Percentiles rank a stretch among this genome's conserved stretches.
Evolutionary conservation across 352 stramenopile genomes (phyloP).

Genomic region (Phytophthora tubulina): DNA sequence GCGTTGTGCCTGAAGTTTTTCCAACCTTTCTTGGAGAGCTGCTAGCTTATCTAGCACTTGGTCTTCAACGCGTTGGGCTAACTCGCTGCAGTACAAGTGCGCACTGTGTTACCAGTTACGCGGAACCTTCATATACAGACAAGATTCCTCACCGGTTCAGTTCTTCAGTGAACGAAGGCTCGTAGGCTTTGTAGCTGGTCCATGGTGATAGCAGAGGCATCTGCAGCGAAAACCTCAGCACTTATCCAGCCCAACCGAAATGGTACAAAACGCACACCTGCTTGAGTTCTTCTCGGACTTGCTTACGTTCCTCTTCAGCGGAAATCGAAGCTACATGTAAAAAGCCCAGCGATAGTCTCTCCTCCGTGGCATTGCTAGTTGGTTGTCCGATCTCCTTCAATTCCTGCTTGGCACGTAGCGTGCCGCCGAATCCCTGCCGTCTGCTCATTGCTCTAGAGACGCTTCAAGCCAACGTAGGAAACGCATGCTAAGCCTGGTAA

Average conservation of each 20-base stretch:
- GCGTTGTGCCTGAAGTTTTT: slow-evolving; percentile 53
- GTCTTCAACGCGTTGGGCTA: slow-evolving; percentile 50
- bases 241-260: not conserved
- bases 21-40: slow-evolving; percentile 50
- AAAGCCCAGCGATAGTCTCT: slow-evolving; percentile 3
- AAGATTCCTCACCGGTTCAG: slow-evolving; percentile 48
- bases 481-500: slow-evolving; percentile 7
- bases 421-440: slow-evolving; percentile 5
- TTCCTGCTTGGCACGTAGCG: slow-evolving; percentile 21
- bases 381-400: slow-evolving; percentile 1
- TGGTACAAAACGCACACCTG: slow-evolving; percentile 16
- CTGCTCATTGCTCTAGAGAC: slow-evolving; percentile 31
- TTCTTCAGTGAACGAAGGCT: slow-evolving; percentile 58
- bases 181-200: slow-evolving; percentile 51
- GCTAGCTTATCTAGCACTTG: slow-evolving; percentile 54
- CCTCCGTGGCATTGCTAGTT: not conserved
- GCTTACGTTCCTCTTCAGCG: slow-evolving; percentile 22
- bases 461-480: slow-evolving; percentile 31
- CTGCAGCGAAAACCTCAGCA: slow-evolving; percentile 5
- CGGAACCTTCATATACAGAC: not conserved
- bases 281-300: slow-evolving; percentile 33
- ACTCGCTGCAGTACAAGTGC: slow-evolving; percentile 40
- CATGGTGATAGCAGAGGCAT: slow-evolving; percentile 62
- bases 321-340: not conserved
- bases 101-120: not conserved